Conservation (phyloP, 345 rosid genomes). For the Eucalyptus globulus region DNA sequence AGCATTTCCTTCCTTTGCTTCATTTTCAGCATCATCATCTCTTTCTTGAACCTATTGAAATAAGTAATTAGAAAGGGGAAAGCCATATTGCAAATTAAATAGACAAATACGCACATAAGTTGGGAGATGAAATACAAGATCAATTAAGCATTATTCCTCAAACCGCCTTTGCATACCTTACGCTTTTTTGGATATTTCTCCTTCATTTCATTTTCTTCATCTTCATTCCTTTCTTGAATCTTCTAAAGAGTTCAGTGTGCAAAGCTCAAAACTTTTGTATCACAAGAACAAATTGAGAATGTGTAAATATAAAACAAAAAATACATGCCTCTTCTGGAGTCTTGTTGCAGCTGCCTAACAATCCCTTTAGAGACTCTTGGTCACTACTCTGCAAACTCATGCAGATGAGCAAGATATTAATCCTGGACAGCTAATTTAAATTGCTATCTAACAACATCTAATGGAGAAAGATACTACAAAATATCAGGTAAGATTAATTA, state of each 20-base stretch:
- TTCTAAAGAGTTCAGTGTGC: neutral
- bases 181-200: constrained; percentile 22
- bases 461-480: neutral
- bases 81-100: neutral
- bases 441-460: neutral
- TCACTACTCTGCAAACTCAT: constrained; percentile 32
- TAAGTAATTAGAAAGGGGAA: neutral
- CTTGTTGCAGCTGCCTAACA: constrained; percentile 19
- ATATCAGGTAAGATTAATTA: neutral
- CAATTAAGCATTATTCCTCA: neutral
- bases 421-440: neutral
- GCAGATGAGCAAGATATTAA: neutral
- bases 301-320: neutral
- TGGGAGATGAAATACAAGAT: neutral
- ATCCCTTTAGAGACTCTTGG: constrained; percentile 52
- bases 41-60: neutral
- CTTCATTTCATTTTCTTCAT: constrained; percentile 2
- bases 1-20: neutral
- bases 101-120: neutral
- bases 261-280: neutral
- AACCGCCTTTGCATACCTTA: constrained; percentile 14
- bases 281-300: neutral
- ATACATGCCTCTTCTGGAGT: constrained; percentile 15
- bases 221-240: constrained; percentile 15
- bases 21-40: neutral